Percentiles rank a stretch among this genome's conserved stretches.
These are phyloP conservation scores for Fusarium longipes DNA, from an alignment of 2,329 filamentous ascomycete genomes.

Conservation along the genomic window DNA sequence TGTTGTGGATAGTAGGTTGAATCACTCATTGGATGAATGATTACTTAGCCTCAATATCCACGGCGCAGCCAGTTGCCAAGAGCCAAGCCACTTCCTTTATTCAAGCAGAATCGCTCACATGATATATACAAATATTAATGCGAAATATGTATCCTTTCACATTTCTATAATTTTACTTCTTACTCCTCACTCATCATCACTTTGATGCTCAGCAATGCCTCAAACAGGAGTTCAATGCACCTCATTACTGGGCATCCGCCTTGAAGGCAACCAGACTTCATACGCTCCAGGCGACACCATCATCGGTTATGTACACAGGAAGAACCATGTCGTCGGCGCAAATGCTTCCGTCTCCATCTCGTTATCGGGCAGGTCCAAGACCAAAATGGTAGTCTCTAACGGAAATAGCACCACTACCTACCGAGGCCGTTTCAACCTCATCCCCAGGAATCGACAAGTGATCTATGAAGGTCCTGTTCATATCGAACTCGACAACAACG, in stretches of 20 bases:
- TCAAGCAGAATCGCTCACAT: background rate
- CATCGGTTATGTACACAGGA: conserved; percentile 43
- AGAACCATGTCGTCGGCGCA: conserved; percentile 40
- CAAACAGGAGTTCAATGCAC: background rate
- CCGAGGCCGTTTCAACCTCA: conserved; percentile 29
- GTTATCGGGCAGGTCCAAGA: conserved; percentile 45
- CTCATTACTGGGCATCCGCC: conserved; percentile 24
- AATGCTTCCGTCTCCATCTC: conserved; percentile 38
- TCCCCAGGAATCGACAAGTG: conserved; percentile 24
- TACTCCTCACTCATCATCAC: background rate
- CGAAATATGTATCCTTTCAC: background rate
- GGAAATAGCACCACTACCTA: conserved; percentile 1
- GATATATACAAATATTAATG: background rate
- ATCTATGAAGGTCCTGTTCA: conserved; percentile 46
- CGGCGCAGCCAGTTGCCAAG: background rate
- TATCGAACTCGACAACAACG: conserved; percentile 24
- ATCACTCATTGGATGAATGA: background rate
- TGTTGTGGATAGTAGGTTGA: background rate
- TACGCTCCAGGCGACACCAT: conserved; percentile 47
- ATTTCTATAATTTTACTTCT: background rate
- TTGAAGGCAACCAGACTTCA: background rate
- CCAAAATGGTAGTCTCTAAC: conserved; percentile 35
- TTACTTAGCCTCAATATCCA: background rate
- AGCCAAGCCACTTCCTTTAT: background rate
- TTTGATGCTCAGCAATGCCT: conserved; percentile 3